Evolutionary conservation across 1,284 basidiomycete genomes (phyloP), one percentile per base, ranked within the genome.

Genomic region (Stygiomarasmius scandens): DNA sequence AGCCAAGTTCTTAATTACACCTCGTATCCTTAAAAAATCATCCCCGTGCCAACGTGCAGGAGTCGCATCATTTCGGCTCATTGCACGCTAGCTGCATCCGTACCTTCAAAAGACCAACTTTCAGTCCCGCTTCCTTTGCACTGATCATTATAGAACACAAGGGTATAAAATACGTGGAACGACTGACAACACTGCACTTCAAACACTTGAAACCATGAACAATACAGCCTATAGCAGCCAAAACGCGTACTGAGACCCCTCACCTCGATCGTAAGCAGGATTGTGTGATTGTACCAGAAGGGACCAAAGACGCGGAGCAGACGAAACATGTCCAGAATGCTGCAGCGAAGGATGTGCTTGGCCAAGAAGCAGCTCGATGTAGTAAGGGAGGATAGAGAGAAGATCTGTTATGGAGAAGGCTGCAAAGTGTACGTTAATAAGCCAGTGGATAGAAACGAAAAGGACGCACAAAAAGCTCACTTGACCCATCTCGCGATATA

Each of bases 241-340:
- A n/a, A 96, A 78, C 0, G 93, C 93, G 64, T 96, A 90, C 67
- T 92, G 89, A 0, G 92, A 94, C 58, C 91, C 93, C 95, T 95
- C 64, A 95, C 92, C 76, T 95, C 92, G 58, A 95, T 95, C 0
- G 93, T 95, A 54, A 94, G 74, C 16, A 94, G 80, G 63, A 95
- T 87, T 3, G n/a, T 90, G 65, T 87, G 86, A 64, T 88, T 91
- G 64, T 92, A 88, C 58, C 86, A 84, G 80, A 95, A 96, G 0
- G 93, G 92, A 45, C 90, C 79, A 73, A 96, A 96, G 10, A 95
- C 92, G 19, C 93, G 84, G 24, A 95, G 71, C 0, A 95, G 80
- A 38, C 93, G 85, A 86, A 84, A 80, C 95, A 91, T 93, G 38
- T 88, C 78, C 50, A 91, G 76, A 59, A 95, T 95, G 1, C 92